phyloP scores from a whole-genome alignment of 441 rosid genomes.

The Gossypium davidsonii region DNA sequence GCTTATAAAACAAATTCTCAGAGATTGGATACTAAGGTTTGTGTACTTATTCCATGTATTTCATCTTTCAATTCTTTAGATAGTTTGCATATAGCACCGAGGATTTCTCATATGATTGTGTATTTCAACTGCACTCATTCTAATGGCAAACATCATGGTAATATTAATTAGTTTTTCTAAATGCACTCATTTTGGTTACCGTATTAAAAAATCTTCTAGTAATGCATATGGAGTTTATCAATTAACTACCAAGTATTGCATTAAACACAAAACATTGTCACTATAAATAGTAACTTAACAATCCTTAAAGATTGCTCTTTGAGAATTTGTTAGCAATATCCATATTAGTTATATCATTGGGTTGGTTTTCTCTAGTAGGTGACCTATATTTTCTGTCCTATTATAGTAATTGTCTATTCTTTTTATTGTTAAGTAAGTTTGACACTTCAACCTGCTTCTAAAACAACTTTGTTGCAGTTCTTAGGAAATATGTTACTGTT shows the following conservation, averaged over 20 bases:
- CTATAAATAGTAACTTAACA: background rate
- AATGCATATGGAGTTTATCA: background rate
- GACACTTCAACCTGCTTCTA: constrained; percentile 1
- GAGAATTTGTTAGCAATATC: background rate
- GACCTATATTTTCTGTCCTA: background rate
- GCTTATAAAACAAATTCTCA: constrained; percentile 22
- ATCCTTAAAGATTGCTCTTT: background rate
- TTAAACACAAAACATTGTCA: background rate
- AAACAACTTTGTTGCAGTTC: constrained; percentile 34
- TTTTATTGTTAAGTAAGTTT: background rate
- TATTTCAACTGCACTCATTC: background rate
- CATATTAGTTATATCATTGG: background rate
- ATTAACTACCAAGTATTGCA: background rate
- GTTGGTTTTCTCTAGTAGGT: background rate
- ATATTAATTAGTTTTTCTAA: background rate
- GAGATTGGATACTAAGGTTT: constrained; percentile 48
- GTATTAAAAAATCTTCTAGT: background rate
- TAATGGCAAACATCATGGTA: background rate
- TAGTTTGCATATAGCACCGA: background rate
- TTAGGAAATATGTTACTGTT: constrained; percentile 60
- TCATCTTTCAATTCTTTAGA: background rate
- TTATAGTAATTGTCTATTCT: background rate
- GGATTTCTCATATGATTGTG: background rate
- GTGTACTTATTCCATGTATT: constrained; percentile 13
- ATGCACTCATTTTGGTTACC: background rate